Percentiles rank a stretch among this genome's conserved stretches.
phyloP scores from a whole-genome alignment of 805 yeast species.

The Candida orba region DNA sequence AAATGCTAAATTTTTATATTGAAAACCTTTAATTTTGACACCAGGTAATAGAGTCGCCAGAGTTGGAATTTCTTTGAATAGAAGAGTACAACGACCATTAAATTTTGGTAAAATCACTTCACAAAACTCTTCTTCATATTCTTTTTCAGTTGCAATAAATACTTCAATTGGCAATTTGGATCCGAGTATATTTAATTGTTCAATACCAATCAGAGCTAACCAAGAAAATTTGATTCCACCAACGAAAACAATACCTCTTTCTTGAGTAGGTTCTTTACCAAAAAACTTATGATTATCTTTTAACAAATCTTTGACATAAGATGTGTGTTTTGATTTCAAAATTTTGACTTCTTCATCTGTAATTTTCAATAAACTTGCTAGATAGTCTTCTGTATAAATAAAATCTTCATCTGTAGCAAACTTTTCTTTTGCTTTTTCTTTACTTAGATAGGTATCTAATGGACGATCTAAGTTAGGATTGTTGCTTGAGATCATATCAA shows the following conservation, averaged over 20 bases:
- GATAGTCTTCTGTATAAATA: slow-evolving; percentile 38
- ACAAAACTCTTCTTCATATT: slow-evolving; percentile 64
- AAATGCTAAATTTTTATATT: slow-evolving; percentile 59
- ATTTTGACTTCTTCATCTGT: slow-evolving; percentile 27
- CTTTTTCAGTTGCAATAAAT: slow-evolving; percentile 53
- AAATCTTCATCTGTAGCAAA: slow-evolving; percentile 34
- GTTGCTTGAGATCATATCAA: slow-evolving; percentile 23
- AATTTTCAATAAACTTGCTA: slow-evolving; percentile 36
- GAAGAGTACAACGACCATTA: slow-evolving; percentile 56
- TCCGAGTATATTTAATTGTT: slow-evolving; percentile 54
- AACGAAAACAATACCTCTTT: slow-evolving; percentile 57
- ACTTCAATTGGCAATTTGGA: slow-evolving; percentile 66
- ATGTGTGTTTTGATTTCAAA: slow-evolving; percentile 32
- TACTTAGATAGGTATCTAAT: slow-evolving; percentile 35
- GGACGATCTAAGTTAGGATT: slow-evolving; percentile 31
- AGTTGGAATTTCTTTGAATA: slow-evolving; percentile 51
- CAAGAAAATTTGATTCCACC: slow-evolving; percentile 76
- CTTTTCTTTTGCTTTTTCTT: slow-evolving; percentile 35
- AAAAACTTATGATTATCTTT: slow-evolving; percentile 20
- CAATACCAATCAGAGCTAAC: slow-evolving; percentile 55
- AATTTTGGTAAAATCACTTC: slow-evolving; percentile 48
- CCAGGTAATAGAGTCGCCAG: slow-evolving; percentile 32
- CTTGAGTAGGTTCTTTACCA: slow-evolving; percentile 20
- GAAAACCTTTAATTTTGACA: slow-evolving; percentile 51
- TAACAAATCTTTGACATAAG: slow-evolving; percentile 27